Percentiles rank a stretch among this genome's conserved stretches.
These are phyloP conservation scores for Skeletonema marinoi DNA, from an alignment of 108 stramenopile species.

Conservation along the genomic window DNA sequence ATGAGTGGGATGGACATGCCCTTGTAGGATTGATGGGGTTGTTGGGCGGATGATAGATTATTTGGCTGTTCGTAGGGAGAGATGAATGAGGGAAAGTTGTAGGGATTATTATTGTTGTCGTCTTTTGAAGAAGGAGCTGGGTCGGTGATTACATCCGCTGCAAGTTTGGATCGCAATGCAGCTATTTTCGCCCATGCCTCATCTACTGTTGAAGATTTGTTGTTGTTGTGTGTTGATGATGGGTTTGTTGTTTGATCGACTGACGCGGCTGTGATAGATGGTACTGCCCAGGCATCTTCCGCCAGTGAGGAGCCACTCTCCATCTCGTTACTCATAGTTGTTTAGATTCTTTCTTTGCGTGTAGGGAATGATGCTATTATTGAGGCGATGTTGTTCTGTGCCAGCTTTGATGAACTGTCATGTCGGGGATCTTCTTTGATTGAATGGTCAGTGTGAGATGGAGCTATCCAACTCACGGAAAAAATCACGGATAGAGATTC, in stretches of 20 bases:
- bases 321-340: slow-evolving; percentile 8
- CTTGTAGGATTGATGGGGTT: slow-evolving; percentile 1
- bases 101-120: not conserved
- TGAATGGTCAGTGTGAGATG: too few relatives aligned
- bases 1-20: slow-evolving; percentile 68
- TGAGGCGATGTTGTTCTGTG: too few relatives aligned
- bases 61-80: slow-evolving; percentile 29
- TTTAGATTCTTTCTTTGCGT: not conserved
- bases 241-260: not conserved
- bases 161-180: slow-evolving; percentile 26
- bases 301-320: slow-evolving; percentile 29
- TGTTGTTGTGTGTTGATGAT: not conserved
- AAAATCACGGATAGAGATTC: too few relatives aligned
- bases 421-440: too few relatives aligned
- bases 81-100: slow-evolving; percentile 36
- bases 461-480: too few relatives aligned
- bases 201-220: slow-evolving; percentile 10
- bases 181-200: slow-evolving; percentile 26
- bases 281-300: slow-evolving; percentile 20
- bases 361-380: too few relatives aligned
- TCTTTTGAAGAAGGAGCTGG: not conserved
- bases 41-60: not conserved
- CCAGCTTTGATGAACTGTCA: too few relatives aligned
- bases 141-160: slow-evolving; percentile 35
- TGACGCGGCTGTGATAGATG: slow-evolving; percentile 3